These are phyloP conservation scores for Microglena sp. DNA, from an alignment of 139 green algal genomes.

Conservation along the genomic window DNA sequence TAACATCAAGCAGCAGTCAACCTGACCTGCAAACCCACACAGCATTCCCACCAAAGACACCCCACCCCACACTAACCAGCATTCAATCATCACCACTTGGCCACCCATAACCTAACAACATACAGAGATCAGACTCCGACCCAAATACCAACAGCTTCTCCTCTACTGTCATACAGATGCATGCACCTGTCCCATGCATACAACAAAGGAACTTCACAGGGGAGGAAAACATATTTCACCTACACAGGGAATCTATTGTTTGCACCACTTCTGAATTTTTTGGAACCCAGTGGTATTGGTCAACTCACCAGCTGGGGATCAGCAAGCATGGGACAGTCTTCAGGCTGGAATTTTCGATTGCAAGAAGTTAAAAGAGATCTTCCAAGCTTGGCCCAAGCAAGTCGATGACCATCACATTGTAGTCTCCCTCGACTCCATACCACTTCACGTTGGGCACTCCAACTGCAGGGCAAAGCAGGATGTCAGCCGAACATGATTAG, in stretches of 20 bases:
- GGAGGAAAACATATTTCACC: too few species aligned
- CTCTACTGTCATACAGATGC: too few species aligned
- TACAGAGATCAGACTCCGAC: too few species aligned
- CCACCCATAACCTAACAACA: too few species aligned
- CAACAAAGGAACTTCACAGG: too few species aligned
- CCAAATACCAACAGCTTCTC: too few species aligned
- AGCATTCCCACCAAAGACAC: neutral
- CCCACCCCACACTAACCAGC: too few species aligned
- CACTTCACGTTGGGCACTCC: conserved; percentile 96
- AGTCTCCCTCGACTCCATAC: conserved; percentile 98
- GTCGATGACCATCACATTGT: conserved; percentile 99
- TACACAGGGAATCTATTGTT: too few species aligned
- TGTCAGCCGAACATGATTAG: neutral
- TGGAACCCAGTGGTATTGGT: conserved; percentile 2
- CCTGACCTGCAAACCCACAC: neutral
- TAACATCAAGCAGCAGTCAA: too few species aligned
- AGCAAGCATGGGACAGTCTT: conserved; percentile 98
- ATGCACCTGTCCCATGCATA: too few species aligned
- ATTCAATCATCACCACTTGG: too few species aligned
- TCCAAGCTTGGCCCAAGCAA: conserved; percentile 92
- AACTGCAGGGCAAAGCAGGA: conserved; percentile 64
- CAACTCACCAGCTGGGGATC: conserved; percentile 90
- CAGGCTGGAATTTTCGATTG: conserved; percentile 91
- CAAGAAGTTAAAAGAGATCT: conserved; percentile 99
- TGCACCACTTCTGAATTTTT: too few species aligned